Evolutionary conservation across 2,329 filamentous ascomycete genomes (phyloP).

Genomic region (Pseudogymnoascus sp.): DNA sequence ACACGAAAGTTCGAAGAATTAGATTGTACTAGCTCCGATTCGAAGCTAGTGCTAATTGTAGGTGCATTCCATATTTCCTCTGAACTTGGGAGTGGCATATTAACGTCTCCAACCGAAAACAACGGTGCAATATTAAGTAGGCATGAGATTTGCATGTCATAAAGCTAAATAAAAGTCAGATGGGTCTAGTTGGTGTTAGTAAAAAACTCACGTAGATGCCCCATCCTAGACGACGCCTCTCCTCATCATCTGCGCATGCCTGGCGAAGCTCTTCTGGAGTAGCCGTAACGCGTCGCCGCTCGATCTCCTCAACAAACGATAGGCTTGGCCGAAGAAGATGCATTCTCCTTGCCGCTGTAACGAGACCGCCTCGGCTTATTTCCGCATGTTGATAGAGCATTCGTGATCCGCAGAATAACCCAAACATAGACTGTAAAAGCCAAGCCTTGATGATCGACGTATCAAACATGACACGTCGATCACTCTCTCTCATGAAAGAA

Average conservation of each 20-base stretch:
- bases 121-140: conserved; percentile 15
- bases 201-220: conserved; percentile 14
- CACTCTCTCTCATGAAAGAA: conserved; percentile 15
- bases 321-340: conserved; percentile 16
- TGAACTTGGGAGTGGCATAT: conserved; percentile 14
- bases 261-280: conserved; percentile 12
- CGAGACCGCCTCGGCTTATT: conserved; percentile 16
- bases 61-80: conserved; percentile 15
- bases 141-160: conserved; percentile 16
- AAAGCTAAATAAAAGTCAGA: conserved; percentile 11
- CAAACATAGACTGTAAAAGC: conserved; percentile 16
- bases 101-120: conserved; percentile 14
- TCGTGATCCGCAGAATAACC: conserved; percentile 16
- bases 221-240: conserved; percentile 14
- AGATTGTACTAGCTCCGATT: conserved; percentile 10
- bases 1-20: conserved; percentile 13
- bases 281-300: conserved; percentile 12
- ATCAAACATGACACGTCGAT: conserved; percentile 17
- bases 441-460: conserved; percentile 14
- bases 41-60: conserved; percentile 3
- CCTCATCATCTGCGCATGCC: conserved; percentile 15
- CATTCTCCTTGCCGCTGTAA: conserved; percentile 17
- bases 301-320: conserved; percentile 16
- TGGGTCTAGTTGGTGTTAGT: not conserved
- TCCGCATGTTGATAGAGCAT: conserved; percentile 18